phyloP scores from a whole-genome alignment of 2,329 filamentous ascomycete genomes.

The Monilinia aucupariae region DNA sequence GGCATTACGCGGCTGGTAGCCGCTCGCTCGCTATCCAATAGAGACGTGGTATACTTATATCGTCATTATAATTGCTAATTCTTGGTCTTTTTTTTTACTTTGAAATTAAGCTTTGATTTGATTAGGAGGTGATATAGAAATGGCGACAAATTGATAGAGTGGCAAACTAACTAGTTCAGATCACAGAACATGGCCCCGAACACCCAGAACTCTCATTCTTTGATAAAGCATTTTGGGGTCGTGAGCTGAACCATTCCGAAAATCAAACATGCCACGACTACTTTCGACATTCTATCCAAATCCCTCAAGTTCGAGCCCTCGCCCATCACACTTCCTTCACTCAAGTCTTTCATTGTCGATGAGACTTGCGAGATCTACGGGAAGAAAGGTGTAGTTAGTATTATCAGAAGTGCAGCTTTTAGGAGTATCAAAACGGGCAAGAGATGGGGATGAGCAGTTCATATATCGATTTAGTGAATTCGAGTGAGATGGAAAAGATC shows the following conservation, averaged over 20 bases:
- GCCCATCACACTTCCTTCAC: conserved; percentile 7
- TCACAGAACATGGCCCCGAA: conserved; percentile 40
- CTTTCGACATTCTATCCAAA: conserved; percentile 36
- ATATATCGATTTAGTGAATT: conserved; percentile 40
- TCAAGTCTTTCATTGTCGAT: conserved; percentile 34
- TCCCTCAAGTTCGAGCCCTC: conserved; percentile 25
- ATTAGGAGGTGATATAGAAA: too few species aligned
- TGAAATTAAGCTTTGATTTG: too few species aligned
- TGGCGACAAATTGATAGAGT: too few species aligned
- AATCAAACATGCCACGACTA: conserved; percentile 37
- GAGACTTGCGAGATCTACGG: conserved; percentile 20
- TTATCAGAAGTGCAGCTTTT: conserved; percentile 37
- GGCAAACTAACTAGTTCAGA: too few species aligned
- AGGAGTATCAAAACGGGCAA: conserved; percentile 38
- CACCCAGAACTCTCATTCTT: conserved; percentile 38
- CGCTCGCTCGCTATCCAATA: too few species aligned
- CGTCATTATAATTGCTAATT: too few species aligned
- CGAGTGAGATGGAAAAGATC: conserved; percentile 37
- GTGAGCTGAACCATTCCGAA: background rate
- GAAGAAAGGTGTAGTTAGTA: conserved; percentile 34
- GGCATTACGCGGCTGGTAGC: too few species aligned
- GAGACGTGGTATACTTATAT: too few species aligned
- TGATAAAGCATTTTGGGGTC: conserved; percentile 35
- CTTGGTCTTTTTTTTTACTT: too few species aligned
- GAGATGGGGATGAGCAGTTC: conserved; percentile 39